Conservation (phyloP, 495 filamentous ascomycete genomes). For the Margaritispora aquatica region DNA sequence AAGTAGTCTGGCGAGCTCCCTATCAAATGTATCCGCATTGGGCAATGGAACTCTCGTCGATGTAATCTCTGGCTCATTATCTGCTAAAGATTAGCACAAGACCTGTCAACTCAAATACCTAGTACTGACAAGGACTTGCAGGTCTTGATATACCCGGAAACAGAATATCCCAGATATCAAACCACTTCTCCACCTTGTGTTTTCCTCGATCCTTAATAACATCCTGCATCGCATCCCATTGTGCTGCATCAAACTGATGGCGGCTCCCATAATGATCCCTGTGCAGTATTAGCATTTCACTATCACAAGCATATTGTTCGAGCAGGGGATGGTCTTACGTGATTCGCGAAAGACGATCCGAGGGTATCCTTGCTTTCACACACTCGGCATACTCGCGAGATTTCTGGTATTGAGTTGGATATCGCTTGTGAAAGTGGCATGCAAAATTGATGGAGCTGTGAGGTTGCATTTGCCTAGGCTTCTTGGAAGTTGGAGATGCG, state of each 20-base stretch:
- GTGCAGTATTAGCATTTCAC: neutral
- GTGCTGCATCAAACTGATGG: neutral
- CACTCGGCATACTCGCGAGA: neutral
- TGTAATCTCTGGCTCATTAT: neutral
- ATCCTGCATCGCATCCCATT: neutral
- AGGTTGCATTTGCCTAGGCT: neutral
- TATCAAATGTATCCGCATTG: neutral
- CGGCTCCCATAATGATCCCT: neutral
- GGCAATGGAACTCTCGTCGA: too few relatives aligned
- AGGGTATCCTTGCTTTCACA: neutral
- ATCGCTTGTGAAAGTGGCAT: neutral
- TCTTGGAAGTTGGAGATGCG: neutral
- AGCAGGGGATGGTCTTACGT: neutral
- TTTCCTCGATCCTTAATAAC: neutral
- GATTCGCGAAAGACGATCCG: neutral
- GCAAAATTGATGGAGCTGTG: neutral
- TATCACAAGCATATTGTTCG: too few relatives aligned
- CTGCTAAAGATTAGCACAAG: neutral
- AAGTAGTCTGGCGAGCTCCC: neutral
- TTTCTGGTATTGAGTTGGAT: neutral
- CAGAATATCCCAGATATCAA: constrained; percentile 5
- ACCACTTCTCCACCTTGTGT: constrained; percentile 1
- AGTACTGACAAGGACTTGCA: constrained; percentile 2
- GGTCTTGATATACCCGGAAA: neutral
- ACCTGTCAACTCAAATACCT: neutral